phyloP scores from a whole-genome alignment of 2,329 filamentous ascomycete species.

The Ilyonectria destructans region DNA sequence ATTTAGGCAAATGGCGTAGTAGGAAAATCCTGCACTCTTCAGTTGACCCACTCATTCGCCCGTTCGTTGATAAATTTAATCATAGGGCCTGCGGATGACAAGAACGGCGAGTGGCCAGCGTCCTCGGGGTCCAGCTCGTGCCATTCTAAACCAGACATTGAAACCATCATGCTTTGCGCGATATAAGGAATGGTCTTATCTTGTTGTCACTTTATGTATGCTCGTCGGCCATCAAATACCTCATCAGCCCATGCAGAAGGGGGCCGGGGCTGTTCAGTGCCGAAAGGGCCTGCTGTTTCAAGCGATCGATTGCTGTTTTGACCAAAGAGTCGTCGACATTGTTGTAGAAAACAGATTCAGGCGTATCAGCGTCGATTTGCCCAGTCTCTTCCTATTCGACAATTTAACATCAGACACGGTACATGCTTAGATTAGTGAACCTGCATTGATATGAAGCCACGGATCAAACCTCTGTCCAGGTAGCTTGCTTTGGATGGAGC shows the following conservation, averaged over 20 bases:
- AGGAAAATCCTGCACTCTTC: neutral
- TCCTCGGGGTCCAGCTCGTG: conserved; percentile 26
- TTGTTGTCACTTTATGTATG: conserved; percentile 30
- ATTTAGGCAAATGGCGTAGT: neutral
- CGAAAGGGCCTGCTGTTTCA: conserved; percentile 20
- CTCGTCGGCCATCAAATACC: conserved; percentile 28
- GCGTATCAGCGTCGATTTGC: conserved; percentile 51
- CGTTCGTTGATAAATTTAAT: conserved; percentile 23
- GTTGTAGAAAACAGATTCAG: conserved; percentile 59
- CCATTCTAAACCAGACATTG: conserved; percentile 16
- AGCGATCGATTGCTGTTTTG: neutral
- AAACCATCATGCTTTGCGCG: conserved; percentile 25
- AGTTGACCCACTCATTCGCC: conserved; percentile 10
- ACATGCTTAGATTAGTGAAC: no score
- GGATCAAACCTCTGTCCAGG: conserved; percentile 13
- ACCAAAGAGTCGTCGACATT: conserved; percentile 7
- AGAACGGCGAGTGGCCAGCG: conserved; percentile 32
- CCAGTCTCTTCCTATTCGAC: conserved; percentile 3
- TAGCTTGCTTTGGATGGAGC: conserved; percentile 18
- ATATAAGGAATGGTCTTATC: conserved; percentile 22
- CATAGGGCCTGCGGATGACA: conserved; percentile 20
- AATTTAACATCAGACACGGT: neutral
- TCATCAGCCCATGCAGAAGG: conserved; percentile 32
- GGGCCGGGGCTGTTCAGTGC: conserved; percentile 16
- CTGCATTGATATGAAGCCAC: conserved; percentile 17